Evolutionary conservation across 352 stramenopile genomes (phyloP).

Genomic region (Phytophthora pistaciae): DNA sequence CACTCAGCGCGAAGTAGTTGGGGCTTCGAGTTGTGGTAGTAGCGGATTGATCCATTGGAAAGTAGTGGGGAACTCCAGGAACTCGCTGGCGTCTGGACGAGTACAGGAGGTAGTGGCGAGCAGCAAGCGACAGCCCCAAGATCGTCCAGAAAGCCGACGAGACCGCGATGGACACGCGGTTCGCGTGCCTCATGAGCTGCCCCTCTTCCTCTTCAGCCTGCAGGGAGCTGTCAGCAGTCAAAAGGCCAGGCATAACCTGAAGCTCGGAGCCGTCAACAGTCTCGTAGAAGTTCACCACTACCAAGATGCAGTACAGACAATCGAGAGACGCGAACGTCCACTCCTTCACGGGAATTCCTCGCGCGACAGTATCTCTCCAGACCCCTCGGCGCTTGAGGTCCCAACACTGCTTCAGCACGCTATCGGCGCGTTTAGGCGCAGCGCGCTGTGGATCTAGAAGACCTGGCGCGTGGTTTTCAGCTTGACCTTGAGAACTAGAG

Average conservation of each 20-base stretch:
- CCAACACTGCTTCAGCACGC: conserved; percentile 14
- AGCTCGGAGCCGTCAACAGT: conserved; percentile 10
- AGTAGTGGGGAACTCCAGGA: conserved; percentile 17
- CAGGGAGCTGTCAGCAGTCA: neutral
- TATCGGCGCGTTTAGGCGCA: conserved; percentile 5
- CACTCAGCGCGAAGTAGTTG: conserved; percentile 22
- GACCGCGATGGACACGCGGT: conserved; percentile 10
- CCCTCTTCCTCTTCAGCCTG: conserved; percentile 1
- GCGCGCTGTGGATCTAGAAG: neutral
- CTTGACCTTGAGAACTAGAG: neutral
- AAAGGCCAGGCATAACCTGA: conserved; percentile 10
- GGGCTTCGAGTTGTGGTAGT: neutral
- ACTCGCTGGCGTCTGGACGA: conserved; percentile 17
- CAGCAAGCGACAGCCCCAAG: conserved; percentile 23
- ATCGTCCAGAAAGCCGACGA: conserved; percentile 25
- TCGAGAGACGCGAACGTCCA: conserved; percentile 25
- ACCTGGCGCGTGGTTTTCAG: neutral
- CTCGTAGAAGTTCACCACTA: conserved; percentile 41
- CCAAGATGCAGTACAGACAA: conserved; percentile 22
- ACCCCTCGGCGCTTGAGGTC: conserved; percentile 12
- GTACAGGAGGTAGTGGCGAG: conserved; percentile 27
- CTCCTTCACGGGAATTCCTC: conserved; percentile 6
- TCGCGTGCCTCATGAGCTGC: conserved; percentile 18
- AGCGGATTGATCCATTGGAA: conserved; percentile 2
- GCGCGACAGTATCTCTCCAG: conserved; percentile 7